phyloP scores from a whole-genome alignment of 164 flowering plant genomes.

The Hamamelis virginiana region DNA sequence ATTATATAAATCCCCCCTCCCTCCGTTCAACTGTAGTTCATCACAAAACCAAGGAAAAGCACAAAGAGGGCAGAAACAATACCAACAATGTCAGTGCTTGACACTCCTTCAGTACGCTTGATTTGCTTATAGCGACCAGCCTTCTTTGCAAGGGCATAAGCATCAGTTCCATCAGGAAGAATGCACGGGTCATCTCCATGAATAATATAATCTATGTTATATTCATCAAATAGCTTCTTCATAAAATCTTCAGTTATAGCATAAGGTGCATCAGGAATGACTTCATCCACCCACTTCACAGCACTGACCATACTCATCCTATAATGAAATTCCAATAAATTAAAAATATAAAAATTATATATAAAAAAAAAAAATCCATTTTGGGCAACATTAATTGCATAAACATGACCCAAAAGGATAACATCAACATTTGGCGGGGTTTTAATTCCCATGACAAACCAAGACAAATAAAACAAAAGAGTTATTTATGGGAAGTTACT shows the following conservation, averaged over 20 bases:
- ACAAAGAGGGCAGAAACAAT: constrained; percentile 17
- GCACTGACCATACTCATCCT: constrained; percentile 94
- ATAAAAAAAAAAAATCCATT: too few relatives aligned
- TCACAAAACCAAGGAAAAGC: background rate
- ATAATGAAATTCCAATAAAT: constrained; percentile 1
- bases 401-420: too few relatives aligned
- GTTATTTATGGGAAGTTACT: too few relatives aligned
- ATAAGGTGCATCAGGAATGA: constrained; percentile 95
- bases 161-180: constrained; percentile 98
- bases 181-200: constrained; percentile 99
- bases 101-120: constrained; percentile 98
- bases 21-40: too few relatives aligned
- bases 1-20: too few relatives aligned
- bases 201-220: constrained; percentile 88
- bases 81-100: constrained; percentile 99
- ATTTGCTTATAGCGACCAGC: constrained; percentile 98
- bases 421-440: too few relatives aligned
- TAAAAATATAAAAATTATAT: background rate
- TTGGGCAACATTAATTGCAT: too few relatives aligned
- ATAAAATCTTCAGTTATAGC: constrained; percentile 94
- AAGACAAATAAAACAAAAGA: too few relatives aligned
- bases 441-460: too few relatives aligned
- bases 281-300: constrained; percentile 98
- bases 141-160: constrained; percentile 96
- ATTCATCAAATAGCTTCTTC: constrained; percentile 79